Conservation (phyloP, 2,329 filamentous ascomycete species). For the Pyricularia sp. region DNA sequence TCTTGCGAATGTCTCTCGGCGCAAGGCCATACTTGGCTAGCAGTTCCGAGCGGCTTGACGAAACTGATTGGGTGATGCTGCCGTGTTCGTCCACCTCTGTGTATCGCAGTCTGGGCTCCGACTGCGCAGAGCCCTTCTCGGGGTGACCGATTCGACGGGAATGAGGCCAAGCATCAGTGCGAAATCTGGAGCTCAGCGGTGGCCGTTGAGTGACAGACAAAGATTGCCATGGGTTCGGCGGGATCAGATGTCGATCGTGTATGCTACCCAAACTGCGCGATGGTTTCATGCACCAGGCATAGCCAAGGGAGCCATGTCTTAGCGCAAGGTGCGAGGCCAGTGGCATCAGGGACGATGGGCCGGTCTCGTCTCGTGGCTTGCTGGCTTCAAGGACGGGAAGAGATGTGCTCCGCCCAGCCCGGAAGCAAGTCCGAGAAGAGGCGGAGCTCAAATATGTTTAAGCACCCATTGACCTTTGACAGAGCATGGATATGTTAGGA, state of each 20-base stretch:
- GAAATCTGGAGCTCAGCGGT: neutral
- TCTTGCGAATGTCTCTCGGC: slow-evolving; percentile 90
- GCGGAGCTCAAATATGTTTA: neutral
- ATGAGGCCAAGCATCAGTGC: neutral
- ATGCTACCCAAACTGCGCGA: neutral
- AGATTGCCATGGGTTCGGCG: neutral
- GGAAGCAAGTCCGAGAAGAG: neutral
- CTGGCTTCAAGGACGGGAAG: neutral
- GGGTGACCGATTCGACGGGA: neutral
- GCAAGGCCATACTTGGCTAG: slow-evolving; percentile 92
- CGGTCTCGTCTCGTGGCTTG: neutral
- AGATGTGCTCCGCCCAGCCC: neutral
- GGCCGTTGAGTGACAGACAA: neutral
- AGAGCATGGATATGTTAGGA: neutral
- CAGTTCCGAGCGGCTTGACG: slow-evolving; percentile 93
- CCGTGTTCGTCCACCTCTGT: slow-evolving; percentile 91
- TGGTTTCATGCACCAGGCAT: neutral
- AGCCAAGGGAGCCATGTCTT: slow-evolving; percentile 1
- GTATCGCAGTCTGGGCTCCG: slow-evolving; percentile 77
- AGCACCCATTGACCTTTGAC: neutral
- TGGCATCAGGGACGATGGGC: neutral
- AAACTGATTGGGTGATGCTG: slow-evolving; percentile 81
- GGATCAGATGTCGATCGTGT: neutral
- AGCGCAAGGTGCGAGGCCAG: neutral
- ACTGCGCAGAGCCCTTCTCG: slow-evolving; percentile 36